Evolutionary conservation across 192 early-diverging fungal genomes (phyloP), one percentile per base, ranked within the genome.

Genomic region (Glomus cerebriforme): DNA sequence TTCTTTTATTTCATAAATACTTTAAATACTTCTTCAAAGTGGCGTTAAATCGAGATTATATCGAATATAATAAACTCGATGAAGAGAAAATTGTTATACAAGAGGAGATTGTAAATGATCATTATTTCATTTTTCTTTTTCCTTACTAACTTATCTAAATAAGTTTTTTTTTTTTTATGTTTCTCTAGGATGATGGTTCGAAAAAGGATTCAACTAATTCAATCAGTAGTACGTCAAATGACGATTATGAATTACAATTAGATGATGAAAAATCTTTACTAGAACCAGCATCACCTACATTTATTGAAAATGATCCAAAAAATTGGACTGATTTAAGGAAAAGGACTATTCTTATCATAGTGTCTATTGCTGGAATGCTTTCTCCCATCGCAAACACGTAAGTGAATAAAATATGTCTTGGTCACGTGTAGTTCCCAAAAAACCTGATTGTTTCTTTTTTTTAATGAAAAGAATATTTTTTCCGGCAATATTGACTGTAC

Each of bases 361-460:
- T 84, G n/a, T 79, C 81, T 17, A 80, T 82, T n/a, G 80, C 81
- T 29, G 83, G 79, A 27, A 82, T 82, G 58, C 71, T 82, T 15
- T 78, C 79, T 7, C 83, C 81, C 0, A 60, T 84, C 31, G 79
- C 79, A 27, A 70, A 45, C 68, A 37, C 68, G 68, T 70, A 37
- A 37, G 35, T 39, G 15, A 32, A 17, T 32, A 68, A 27, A 8
- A 13, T 69, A 12, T 10, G 9, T 43, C 39, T 43, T 43, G 39
- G 0, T 31, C 32, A 69, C 31, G 12, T 69, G 17, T 39, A 0
- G 0, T 26, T 8, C 17, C 0, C 35, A 19, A 22, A 37, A 68
- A 69, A 39, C 37, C 8, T 31, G 37, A 39, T 9, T 39, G 37
- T 22, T 69, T 1, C 7, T 67, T 22, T 13, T 32, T 35, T 12